Evolutionary conservation across 139 green algal genomes (phyloP).

Genomic region (Volvox reticuliferus): DNA sequence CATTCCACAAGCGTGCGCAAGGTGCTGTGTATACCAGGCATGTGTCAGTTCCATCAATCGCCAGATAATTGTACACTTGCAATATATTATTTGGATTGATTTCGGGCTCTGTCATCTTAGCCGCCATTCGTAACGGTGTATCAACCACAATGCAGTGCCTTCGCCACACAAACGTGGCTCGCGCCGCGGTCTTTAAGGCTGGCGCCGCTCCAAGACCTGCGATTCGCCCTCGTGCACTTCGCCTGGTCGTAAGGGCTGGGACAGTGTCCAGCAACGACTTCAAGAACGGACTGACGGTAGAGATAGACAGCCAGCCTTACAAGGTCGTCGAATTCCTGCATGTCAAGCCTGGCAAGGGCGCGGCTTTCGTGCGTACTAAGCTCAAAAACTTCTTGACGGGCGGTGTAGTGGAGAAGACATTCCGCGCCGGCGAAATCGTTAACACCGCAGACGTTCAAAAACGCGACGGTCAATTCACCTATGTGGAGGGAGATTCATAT

Average conservation of each 20-base stretch:
- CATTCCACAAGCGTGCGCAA: background rate
- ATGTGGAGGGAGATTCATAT: slow-evolving; percentile 74
- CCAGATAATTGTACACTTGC: too few species aligned
- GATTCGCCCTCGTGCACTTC: background rate
- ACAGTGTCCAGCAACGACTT: slow-evolving; percentile 94
- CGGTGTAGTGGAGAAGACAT: slow-evolving; percentile 95
- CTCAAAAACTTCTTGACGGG: slow-evolving; percentile 96
- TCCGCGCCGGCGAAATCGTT: slow-evolving; percentile 94
- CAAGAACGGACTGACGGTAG: slow-evolving; percentile 91
- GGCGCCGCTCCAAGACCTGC: background rate
- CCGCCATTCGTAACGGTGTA: background rate
- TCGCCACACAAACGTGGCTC: background rate
- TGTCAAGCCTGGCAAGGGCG: slow-evolving; percentile 98
- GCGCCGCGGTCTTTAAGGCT: background rate
- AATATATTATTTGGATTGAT: too few species aligned
- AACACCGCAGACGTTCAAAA: slow-evolving; percentile 81
- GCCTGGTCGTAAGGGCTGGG: slow-evolving; percentile 32
- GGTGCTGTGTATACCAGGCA: background rate
- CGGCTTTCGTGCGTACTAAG: slow-evolving; percentile 98
- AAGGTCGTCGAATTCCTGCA: slow-evolving; percentile 93
- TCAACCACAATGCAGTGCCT: slow-evolving; percentile 27
- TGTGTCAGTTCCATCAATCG: too few species aligned
- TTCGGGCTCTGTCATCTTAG: background rate
- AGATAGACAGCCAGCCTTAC: slow-evolving; percentile 81
- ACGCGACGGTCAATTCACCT: slow-evolving; percentile 89